Conservation (phyloP, 2,329 filamentous ascomycete species). For the Pyricularia pennisetigena region DNA sequence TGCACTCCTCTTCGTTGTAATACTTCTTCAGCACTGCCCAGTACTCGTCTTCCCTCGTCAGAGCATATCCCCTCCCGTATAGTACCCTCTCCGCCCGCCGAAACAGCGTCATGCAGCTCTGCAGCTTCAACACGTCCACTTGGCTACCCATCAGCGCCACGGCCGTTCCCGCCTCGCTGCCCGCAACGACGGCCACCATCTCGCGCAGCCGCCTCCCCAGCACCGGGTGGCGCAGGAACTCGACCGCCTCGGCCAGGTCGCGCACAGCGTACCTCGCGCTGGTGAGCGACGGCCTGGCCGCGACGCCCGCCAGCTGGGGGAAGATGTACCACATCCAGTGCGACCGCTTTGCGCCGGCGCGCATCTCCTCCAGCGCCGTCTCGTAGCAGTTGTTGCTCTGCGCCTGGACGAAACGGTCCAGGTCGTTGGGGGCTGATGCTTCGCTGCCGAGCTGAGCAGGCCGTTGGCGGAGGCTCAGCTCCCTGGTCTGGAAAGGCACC, state of each 20-base stretch:
- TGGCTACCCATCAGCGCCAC: neutral
- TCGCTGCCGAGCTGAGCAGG: too few relatives aligned
- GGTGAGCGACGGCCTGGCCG: neutral
- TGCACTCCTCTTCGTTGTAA: neutral
- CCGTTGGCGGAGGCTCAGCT: neutral
- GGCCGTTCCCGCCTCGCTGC: neutral
- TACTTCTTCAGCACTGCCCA: neutral
- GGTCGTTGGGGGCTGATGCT: neutral
- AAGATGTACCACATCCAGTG: constrained; percentile 8
- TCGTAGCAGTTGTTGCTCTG: neutral
- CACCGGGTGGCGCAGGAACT: constrained; percentile 3
- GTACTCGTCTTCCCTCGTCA: neutral
- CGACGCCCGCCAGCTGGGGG: constrained; percentile 4
- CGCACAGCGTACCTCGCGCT: neutral
- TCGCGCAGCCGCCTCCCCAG: constrained; percentile 2
- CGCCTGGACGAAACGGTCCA: neutral
- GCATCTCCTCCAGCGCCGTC: neutral
- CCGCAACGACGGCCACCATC: neutral
- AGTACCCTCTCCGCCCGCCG: neutral
- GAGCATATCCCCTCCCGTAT: neutral
- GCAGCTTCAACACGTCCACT: constrained; percentile 4
- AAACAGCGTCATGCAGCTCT: constrained; percentile 7
- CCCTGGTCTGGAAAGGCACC: neutral
- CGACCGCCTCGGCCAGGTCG: constrained; percentile 3
- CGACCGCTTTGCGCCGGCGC: neutral